Conservation (phyloP, 2,329 filamentous ascomycete species). For the Calonectria pseudoreteaudii region DNA sequence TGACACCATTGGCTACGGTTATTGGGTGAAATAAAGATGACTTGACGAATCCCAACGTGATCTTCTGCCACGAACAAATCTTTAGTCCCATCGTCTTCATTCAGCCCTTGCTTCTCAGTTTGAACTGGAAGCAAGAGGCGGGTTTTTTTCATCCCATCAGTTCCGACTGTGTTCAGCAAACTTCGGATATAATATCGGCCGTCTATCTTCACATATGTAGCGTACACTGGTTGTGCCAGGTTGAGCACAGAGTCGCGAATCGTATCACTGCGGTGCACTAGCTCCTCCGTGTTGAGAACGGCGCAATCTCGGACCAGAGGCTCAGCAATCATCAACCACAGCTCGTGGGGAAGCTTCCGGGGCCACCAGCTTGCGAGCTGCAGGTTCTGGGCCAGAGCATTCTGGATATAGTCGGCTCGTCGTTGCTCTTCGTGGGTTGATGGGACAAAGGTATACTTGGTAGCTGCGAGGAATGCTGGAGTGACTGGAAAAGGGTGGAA, state of each 20-base stretch:
- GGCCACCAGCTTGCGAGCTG: conserved; percentile 5
- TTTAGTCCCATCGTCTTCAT: neutral
- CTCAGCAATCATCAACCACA: conserved; percentile 22
- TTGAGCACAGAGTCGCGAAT: conserved; percentile 3
- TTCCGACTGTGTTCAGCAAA: conserved; percentile 13
- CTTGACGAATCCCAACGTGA: conserved; percentile 20
- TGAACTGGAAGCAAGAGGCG: conserved; percentile 8
- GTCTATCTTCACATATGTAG: conserved; percentile 20
- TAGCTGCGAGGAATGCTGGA: conserved; percentile 24
- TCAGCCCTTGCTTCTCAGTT: neutral
- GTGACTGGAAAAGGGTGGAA: conserved; percentile 22
- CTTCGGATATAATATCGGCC: conserved; percentile 21
- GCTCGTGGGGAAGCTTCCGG: conserved; percentile 20
- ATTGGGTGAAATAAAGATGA: conserved; percentile 20
- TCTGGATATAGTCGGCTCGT: conserved; percentile 23
- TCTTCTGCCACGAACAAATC: conserved; percentile 25
- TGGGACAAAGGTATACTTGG: conserved; percentile 14
- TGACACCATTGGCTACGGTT: conserved; percentile 19
- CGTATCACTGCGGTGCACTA: conserved; percentile 7
- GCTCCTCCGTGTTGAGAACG: conserved; percentile 14
- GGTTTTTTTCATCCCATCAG: neutral
- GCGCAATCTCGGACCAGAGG: conserved; percentile 10
- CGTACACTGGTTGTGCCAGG: conserved; percentile 15
- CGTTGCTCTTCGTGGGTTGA: conserved; percentile 17
- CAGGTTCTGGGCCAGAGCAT: conserved; percentile 10